phyloP scores from a whole-genome alignment of 2,329 filamentous ascomycete species.

The Penicillium sp. region DNA sequence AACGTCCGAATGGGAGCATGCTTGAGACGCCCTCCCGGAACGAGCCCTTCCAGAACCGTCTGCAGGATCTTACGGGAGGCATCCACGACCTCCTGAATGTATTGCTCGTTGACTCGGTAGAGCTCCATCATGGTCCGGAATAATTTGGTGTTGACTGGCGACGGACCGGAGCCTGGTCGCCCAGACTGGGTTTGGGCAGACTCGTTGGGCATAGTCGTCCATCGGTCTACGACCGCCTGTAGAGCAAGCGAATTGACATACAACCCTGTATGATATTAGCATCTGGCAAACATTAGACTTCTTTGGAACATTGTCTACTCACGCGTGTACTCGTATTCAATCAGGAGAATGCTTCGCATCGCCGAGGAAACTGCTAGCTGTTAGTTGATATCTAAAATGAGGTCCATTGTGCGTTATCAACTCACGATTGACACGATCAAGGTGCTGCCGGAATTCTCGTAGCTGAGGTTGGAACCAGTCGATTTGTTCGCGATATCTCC shows the following conservation, averaged over 20 bases:
- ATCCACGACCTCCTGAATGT: constrained; percentile 63
- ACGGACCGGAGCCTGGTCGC: constrained; percentile 25
- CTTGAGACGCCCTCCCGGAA: constrained; percentile 58
- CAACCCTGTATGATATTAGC: constrained; percentile 46
- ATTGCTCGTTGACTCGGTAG: constrained; percentile 60
- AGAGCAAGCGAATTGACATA: constrained; percentile 93
- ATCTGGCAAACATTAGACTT: not conserved
- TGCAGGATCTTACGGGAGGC: constrained; percentile 62
- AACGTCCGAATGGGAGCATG: constrained; percentile 65
- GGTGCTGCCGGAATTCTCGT: constrained; percentile 74
- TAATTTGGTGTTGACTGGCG: constrained; percentile 33
- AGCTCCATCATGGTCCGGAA: constrained; percentile 44
- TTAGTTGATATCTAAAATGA: constrained; percentile 18
- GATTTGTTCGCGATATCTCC: constrained; percentile 77
- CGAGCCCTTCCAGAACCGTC: constrained; percentile 59
- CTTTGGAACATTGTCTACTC: constrained; percentile 38
- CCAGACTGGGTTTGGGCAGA: constrained; percentile 33
- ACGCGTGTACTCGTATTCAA: constrained; percentile 93
- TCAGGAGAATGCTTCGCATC: constrained; percentile 75
- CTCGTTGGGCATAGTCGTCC: constrained; percentile 66
- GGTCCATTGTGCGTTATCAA: not conserved
- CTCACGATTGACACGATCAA: constrained; percentile 68
- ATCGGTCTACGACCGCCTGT: constrained; percentile 92
- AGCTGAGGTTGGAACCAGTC: constrained; percentile 79
- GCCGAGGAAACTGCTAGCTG: constrained; percentile 50